phyloP scores from a whole-genome alignment of 106 monocot species.

The Dendrobium catenatum region DNA sequence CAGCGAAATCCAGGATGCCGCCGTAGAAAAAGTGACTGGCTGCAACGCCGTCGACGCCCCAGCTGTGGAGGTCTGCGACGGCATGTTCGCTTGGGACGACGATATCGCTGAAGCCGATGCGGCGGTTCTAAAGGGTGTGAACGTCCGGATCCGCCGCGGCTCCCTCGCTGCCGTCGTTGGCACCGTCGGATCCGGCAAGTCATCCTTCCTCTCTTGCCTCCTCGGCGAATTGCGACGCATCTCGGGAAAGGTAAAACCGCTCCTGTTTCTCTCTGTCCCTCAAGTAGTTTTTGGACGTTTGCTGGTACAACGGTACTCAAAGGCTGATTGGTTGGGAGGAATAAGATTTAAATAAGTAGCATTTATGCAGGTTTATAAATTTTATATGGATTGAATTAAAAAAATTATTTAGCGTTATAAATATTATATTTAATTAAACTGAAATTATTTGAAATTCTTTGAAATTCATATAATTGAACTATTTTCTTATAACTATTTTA shows the following conservation, averaged over 20 bases:
- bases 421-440: too few species aligned
- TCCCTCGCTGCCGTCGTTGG: constrained; percentile 76
- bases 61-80: constrained; percentile 54
- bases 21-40: constrained; percentile 34
- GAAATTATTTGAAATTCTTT: too few species aligned
- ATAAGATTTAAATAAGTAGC: too few species aligned
- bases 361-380: too few species aligned
- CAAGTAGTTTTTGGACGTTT: too few species aligned
- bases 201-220: constrained; percentile 69
- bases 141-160: constrained; percentile 49
- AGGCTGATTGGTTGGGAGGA: too few species aligned
- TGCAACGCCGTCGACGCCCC: constrained; percentile 18
- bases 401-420: too few species aligned
- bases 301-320: too few species aligned
- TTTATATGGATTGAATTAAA: too few species aligned
- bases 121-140: constrained; percentile 30
- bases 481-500: too few species aligned
- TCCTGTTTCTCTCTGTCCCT: background rate
- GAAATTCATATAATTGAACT: too few species aligned
- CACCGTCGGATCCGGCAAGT: constrained; percentile 91
- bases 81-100: constrained; percentile 61
- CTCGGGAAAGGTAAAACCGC: constrained; percentile 56
- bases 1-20: constrained; percentile 51
- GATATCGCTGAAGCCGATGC: background rate
- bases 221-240: constrained; percentile 84